A percentile compares a stretch with the other conserved stretches of the same genome.
These are phyloP conservation scores for Ceratobasidium sp. DNA, from an alignment of 1,284 basidiomycete species.

Conservation along the genomic window DNA sequence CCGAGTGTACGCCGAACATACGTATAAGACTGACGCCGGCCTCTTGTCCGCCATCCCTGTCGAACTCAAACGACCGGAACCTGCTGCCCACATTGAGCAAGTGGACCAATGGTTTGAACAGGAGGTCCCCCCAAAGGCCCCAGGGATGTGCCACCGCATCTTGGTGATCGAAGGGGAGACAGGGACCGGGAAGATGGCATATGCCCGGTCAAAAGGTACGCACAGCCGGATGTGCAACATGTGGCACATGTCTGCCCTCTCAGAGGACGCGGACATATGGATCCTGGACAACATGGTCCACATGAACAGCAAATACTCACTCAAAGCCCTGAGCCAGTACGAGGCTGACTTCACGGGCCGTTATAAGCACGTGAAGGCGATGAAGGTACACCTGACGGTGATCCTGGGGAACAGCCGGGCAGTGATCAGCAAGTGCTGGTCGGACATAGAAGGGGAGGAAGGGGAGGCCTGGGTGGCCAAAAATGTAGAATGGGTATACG, in stretches of 20 bases:
- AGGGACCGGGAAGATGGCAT: neutral
- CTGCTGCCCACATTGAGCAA: neutral
- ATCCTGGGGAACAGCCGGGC: conserved; percentile 1
- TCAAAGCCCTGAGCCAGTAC: conserved; percentile 15
- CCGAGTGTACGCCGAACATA: neutral
- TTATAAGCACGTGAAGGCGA: neutral
- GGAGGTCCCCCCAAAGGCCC: neutral
- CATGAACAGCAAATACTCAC: neutral
- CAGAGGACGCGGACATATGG: too few relatives aligned
- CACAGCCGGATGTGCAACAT: neutral
- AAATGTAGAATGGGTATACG: neutral
- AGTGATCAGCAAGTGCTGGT: neutral
- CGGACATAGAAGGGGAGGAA: neutral
- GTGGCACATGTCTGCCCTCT: too few relatives aligned
- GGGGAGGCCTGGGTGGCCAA: neutral
- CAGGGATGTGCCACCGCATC: neutral
- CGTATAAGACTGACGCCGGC: neutral
- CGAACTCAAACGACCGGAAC: neutral
- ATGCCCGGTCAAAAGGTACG: neutral
- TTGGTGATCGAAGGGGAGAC: conserved; percentile 8
- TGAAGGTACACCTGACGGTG: neutral
- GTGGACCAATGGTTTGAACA: neutral
- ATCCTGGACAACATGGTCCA: too few relatives aligned
- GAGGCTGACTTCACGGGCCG: neutral
- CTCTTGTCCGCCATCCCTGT: neutral